Evolutionary conservation across 2,329 filamentous ascomycete species (phyloP), one percentile per base, ranked within the genome.

Genomic region (Rutstroemia sydowiana): DNA sequence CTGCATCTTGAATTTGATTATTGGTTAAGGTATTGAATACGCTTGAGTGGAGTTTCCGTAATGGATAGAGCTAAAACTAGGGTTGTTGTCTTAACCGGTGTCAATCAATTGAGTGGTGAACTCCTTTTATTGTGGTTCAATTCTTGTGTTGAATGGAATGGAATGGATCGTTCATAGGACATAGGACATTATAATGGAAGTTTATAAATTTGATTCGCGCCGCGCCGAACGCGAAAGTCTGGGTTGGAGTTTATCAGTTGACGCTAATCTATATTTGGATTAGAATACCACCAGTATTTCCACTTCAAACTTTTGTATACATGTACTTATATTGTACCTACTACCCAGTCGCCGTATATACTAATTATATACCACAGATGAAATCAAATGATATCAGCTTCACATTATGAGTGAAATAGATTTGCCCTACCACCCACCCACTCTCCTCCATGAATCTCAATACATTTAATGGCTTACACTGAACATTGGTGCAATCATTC

Each of bases 1-100:
- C 48, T 51, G 48, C 48, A 51, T 51, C 23, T 51, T 51, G 32
- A 46, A 21, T 13, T 13, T 11, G 5, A 16, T 21, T 13, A 8
- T 8, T 41, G 7, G 8, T 41, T 21, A 37, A 41, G 37, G n/a
- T 41, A 21, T 13, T 20, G 13, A 3, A 20, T 20, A 20, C 11
- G 9, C n/a, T 20, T 21, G 2, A 13, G 37, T 23, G 5, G 6
- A 11, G 10, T 41, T 3, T 21, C 20, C 20, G n/a, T 41, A 32
- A 7, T 32, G n/a, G n/a, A n/a, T n/a, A n/a, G n/a, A n/a, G n/a
- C n/a, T n/a, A n/a, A n/a, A n/a, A n/a, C n/a, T n/a, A n/a, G n/a
- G n/a, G n/a, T n/a, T n/a, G n/a, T n/a, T n/a, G n/a, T n/a, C n/a
- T n/a, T n/a, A 13, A 7, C 30, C 13, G 30, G 30, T 7, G 7